Conservation (phyloP, 495 filamentous ascomycete species). For the Filosporella fistucella region DNA sequence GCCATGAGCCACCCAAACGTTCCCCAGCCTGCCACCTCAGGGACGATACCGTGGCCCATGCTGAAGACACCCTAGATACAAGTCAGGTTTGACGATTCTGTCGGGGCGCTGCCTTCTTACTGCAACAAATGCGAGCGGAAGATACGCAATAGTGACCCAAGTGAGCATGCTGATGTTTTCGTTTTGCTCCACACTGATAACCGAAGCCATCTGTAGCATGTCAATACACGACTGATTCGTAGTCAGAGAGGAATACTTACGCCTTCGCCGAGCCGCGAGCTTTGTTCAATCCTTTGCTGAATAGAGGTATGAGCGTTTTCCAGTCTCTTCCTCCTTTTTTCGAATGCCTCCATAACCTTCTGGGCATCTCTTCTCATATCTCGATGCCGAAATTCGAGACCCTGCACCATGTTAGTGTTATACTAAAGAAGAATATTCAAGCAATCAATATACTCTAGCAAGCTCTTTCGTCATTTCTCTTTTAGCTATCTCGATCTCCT, state of each 20-base stretch:
- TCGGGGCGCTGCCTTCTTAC: not conserved
- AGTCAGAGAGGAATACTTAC: not conserved
- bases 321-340: not conserved
- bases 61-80: not conserved
- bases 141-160: not conserved
- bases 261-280: not conserved
- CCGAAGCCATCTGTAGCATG: not conserved
- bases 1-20: not conserved
- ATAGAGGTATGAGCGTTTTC: not conserved
- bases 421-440: too few species aligned
- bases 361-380: not conserved
- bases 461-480: not conserved
- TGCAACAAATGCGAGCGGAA: not conserved
- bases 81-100: not conserved
- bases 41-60: not conserved
- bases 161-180: not conserved
- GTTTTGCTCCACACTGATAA: not conserved
- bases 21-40: not conserved
- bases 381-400: not conserved
- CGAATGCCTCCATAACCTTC: not conserved
- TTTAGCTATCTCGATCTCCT: not conserved
- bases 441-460: not conserved
- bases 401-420: too few species aligned
- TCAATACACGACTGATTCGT: too few species aligned
- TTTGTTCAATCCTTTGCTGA: not conserved